Evolutionary conservation across 2,329 filamentous ascomycete species (phyloP).

Genomic region (Aspergillus spinulosporus): DNA sequence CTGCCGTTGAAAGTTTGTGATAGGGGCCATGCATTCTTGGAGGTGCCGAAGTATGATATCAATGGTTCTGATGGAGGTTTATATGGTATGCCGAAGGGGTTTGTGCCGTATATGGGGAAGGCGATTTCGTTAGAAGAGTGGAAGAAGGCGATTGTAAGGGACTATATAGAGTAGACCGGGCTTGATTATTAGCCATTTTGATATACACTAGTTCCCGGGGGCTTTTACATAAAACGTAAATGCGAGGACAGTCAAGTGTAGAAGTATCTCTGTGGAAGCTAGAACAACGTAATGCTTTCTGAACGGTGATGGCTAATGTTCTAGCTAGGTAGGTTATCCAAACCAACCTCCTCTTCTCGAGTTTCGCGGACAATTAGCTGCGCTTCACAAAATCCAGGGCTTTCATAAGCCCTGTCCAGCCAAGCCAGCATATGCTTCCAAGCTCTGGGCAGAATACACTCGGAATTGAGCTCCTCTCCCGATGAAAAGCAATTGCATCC

Average conservation of each 20-base stretch:
- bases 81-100: constrained; percentile 21
- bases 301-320: too few species aligned
- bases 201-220: neutral
- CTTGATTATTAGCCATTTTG: neutral
- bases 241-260: too few species aligned
- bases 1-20: constrained; percentile 31
- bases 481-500: constrained; percentile 71
- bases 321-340: too few species aligned
- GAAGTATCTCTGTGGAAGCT: too few species aligned
- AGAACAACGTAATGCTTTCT: too few species aligned
- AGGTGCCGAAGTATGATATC: constrained; percentile 26
- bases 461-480: constrained; percentile 59
- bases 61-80: constrained; percentile 18
- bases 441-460: constrained; percentile 62
- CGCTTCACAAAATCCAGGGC: constrained; percentile 44
- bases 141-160: constrained; percentile 21
- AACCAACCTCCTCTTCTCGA: neutral
- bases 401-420: constrained; percentile 58
- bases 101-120: constrained; percentile 26
- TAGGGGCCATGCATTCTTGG: constrained; percentile 26
- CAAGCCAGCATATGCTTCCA: constrained; percentile 60
- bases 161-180: constrained; percentile 23
- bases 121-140: constrained; percentile 25
- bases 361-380: constrained; percentile 30
- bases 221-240: too few species aligned